Evolutionary conservation across 2,329 filamentous ascomycete species (phyloP).

Genomic region (Xylaria sp.): DNA sequence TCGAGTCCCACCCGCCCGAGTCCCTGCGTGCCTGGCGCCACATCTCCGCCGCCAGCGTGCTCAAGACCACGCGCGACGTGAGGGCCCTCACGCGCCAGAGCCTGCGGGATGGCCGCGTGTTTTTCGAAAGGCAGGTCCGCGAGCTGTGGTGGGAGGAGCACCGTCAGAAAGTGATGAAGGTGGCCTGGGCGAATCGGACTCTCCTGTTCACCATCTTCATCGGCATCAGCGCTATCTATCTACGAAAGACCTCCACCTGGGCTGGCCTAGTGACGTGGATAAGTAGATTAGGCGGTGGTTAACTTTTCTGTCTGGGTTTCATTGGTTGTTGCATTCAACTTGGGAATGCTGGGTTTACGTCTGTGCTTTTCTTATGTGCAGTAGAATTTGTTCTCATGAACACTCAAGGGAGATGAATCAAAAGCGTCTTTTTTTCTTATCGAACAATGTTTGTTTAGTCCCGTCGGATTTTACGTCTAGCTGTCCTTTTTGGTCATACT

Average conservation of each 20-base stretch:
- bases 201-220: slow-evolving; percentile 73
- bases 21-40: slow-evolving; percentile 74
- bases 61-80: slow-evolving; percentile 79
- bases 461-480: not conserved
- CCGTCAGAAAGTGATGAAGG: slow-evolving; percentile 59
- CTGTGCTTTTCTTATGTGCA: not conserved
- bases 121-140: slow-evolving; percentile 76
- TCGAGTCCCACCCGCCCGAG: slow-evolving; percentile 75
- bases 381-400: slow-evolving; percentile 8
- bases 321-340: not conserved
- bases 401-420: not conserved
- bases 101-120: slow-evolving; percentile 70
- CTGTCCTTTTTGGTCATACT: not conserved
- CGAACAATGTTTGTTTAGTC: not conserved
- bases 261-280: slow-evolving; percentile 43
- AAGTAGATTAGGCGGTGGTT: slow-evolving; percentile 13
- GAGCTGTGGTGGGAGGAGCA: slow-evolving; percentile 76
- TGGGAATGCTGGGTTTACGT: not conserved
- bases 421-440: slow-evolving; percentile 14
- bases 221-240: slow-evolving; percentile 73
- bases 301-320: not conserved
- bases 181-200: slow-evolving; percentile 72
- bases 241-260: slow-evolving; percentile 61
- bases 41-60: slow-evolving; percentile 79
- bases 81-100: slow-evolving; percentile 63